Evolutionary conservation across 129 eudicot genomes (phyloP), one percentile per base, ranked within the genome.

Genomic region (Deinandra increscens): DNA sequence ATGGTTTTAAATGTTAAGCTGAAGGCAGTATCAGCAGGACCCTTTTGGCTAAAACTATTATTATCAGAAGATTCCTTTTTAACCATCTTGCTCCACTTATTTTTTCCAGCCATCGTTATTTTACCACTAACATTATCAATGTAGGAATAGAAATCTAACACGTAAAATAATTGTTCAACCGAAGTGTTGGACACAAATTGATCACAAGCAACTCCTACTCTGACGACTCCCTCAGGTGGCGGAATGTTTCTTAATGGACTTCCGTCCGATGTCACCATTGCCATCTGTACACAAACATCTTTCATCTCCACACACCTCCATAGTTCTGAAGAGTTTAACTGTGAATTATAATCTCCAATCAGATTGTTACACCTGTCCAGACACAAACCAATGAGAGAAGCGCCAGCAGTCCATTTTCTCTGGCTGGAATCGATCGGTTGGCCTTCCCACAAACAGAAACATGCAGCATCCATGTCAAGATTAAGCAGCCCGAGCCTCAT

Each of bases 181-280:
- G 96, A 91, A 29, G 97, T 86, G 79, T 88, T 91, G 60, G 97
- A 88, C 22, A 82, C 26, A 79, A 75, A 86, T 14, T 91, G 87
- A 33, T 86, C 79, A 77, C 86, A 88, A 55, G 90, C 81, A 75
- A 88, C 76, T 60, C 87, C 94, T 9, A 86, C 79, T 79, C 97
- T 82, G 9, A 88, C 96, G 64, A 91, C 65, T 43, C 97, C 97
- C 7, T 91, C 96, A 54, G 91, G 88, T 36, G 97, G 96, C 60
- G 97, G 97, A 56, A 86, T 49, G 17, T 48, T 23, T 70, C 67
- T 80, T 76, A 91, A 51, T 1, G 90, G 91, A 31, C 79, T 82
- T 14, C 97, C 97, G 48, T 88, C 94, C 69, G 93, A 83, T 73
- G 97, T 91, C 44, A 85, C 96, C 97, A 91, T 88, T 60, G 97